phyloP scores from a whole-genome alignment of 1,139 yeast genomes.

The Hansenula sp. region DNA sequence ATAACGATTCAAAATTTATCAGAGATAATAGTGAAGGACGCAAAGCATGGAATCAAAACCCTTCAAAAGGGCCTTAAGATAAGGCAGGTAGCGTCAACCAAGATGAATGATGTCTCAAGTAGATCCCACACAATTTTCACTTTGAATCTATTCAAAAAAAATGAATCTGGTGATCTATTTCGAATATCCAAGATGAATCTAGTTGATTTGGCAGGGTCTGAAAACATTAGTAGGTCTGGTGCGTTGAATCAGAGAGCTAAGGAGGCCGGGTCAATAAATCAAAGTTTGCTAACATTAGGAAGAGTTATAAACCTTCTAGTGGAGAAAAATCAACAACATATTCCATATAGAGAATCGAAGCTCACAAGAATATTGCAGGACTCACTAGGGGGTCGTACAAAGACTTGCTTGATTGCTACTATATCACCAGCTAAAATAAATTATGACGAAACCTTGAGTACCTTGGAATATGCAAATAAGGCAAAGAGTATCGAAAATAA shows the following conservation, averaged over 20 bases:
- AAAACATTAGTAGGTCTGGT: slow-evolving; percentile 60
- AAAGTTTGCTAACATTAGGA: slow-evolving; percentile 60
- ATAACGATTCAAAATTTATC: slow-evolving; percentile 52
- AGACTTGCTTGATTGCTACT: slow-evolving; percentile 60
- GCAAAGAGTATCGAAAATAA: slow-evolving; percentile 61
- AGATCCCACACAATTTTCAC: slow-evolving; percentile 75
- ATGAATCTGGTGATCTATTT: slow-evolving; percentile 35
- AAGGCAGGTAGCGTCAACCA: slow-evolving; percentile 66
- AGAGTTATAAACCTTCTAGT: slow-evolving; percentile 57
- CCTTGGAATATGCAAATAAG: slow-evolving; percentile 62
- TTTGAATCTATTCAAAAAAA: slow-evolving; percentile 49
- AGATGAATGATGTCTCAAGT: slow-evolving; percentile 65
- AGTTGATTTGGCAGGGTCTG: slow-evolving; percentile 80
- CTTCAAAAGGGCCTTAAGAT: slow-evolving; percentile 52
- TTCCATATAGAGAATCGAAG: slow-evolving; percentile 64
- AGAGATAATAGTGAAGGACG: slow-evolving; percentile 50
- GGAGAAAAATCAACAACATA: slow-evolving; percentile 44
- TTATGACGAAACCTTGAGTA: slow-evolving; percentile 59
- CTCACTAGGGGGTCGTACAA: slow-evolving; percentile 60
- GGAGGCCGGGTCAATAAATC: slow-evolving; percentile 68
- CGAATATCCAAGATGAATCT: slow-evolving; percentile 66
- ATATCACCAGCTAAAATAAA: slow-evolving; percentile 64
- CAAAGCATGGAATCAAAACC: slow-evolving; percentile 49
- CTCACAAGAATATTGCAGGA: slow-evolving; percentile 57
- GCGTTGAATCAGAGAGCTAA: slow-evolving; percentile 55